phyloP scores from a whole-genome alignment of 257 asterid genomes.

The Oldenlandia corymbosa region DNA sequence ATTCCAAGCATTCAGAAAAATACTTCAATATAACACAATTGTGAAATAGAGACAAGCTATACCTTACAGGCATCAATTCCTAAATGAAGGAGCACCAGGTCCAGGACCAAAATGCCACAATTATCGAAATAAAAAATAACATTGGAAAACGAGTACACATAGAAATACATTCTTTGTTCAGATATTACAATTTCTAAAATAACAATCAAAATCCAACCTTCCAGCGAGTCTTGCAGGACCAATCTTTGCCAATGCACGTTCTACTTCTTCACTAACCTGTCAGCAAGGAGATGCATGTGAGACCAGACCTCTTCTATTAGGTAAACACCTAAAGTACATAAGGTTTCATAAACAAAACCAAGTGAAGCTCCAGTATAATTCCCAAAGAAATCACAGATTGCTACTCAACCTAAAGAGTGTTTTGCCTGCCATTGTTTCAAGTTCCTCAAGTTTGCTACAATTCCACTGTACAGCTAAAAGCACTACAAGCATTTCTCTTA shows the following conservation, averaged over 20 bases:
- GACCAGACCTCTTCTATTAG: not conserved
- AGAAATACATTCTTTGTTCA: not conserved
- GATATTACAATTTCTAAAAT: not conserved
- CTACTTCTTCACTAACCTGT: constrained; percentile 99
- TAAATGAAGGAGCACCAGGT: not conserved
- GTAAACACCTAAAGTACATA: constrained; percentile 1
- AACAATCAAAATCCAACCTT: constrained; percentile 40
- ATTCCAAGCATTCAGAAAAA: constrained; percentile 23
- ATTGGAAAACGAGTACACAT: not conserved
- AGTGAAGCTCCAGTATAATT: not conserved
- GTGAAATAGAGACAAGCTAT: not conserved
- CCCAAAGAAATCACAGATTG: not conserved
- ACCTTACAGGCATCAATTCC: not conserved
- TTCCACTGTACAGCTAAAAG: no score
- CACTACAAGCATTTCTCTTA: not conserved
- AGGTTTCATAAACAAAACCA: constrained; percentile 3
- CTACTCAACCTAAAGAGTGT: no score
- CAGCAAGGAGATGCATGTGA: constrained; percentile 12
- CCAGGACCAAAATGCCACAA: not conserved
- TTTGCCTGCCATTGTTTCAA: no score
- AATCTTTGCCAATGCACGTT: constrained; percentile 91
- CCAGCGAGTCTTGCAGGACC: constrained; percentile 81
- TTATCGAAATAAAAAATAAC: not conserved
- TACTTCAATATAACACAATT: not conserved
- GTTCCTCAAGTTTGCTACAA: no score